Conservation (phyloP, 352 stramenopile genomes). For the Pythium catenulatum region DNA sequence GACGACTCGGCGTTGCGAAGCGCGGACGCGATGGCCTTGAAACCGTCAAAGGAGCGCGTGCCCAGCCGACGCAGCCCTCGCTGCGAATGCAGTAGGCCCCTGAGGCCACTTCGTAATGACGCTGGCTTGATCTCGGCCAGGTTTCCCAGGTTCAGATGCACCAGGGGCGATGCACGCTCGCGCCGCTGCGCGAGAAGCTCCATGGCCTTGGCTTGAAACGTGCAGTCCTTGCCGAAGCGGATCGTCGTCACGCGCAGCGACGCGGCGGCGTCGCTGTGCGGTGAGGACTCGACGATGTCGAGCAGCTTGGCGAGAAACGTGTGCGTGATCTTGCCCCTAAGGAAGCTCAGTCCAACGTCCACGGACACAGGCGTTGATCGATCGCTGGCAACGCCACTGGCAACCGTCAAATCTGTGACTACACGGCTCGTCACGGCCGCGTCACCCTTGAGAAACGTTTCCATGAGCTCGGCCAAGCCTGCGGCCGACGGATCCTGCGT, state of each 20-base stretch:
- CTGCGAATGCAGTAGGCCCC: background rate
- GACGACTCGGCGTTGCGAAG: slow-evolving; percentile 1
- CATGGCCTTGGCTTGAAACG: slow-evolving; percentile 22
- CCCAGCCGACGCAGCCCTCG: background rate
- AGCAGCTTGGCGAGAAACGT: background rate
- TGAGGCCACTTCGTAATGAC: background rate
- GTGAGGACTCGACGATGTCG: background rate
- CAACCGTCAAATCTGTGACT: too few relatives aligned
- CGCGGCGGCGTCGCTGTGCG: background rate
- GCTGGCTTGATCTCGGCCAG: background rate
- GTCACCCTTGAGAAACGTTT: background rate
- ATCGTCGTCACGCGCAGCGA: background rate
- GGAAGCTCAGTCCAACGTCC: slow-evolving; percentile 23
- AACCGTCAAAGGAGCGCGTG: background rate
- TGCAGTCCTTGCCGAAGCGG: background rate
- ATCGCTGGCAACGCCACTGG: too few relatives aligned
- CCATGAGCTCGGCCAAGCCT: background rate
- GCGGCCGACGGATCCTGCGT: background rate
- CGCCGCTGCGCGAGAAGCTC: slow-evolving; percentile 4
- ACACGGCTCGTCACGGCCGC: background rate
- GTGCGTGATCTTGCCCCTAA: slow-evolving; percentile 10
- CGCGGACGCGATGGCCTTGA: background rate
- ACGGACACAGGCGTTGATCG: too few relatives aligned
- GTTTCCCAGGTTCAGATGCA: background rate
- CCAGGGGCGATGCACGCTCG: background rate